Percentiles rank a stretch among this genome's conserved stretches.
Conservation (phyloP, 352 stramenopile species). For the Phytopythium mirpurense region DNA sequence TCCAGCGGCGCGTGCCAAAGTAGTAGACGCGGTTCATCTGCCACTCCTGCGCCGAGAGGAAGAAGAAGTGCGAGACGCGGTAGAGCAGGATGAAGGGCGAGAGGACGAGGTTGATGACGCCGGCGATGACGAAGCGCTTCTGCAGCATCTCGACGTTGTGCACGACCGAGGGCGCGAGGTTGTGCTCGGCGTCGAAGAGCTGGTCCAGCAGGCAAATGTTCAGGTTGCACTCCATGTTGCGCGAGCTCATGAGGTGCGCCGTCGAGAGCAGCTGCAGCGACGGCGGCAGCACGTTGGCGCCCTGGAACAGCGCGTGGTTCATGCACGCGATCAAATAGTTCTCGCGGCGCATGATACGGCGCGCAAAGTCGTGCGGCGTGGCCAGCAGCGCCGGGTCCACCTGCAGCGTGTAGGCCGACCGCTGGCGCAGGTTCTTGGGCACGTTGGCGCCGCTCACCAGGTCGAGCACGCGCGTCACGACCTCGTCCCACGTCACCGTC, state of each 20-base stretch:
- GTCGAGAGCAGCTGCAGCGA: conserved; percentile 68
- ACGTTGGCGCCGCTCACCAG: conserved; percentile 66
- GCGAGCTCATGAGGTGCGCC: conserved; percentile 80
- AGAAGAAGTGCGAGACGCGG: conserved; percentile 95
- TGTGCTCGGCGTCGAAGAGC: conserved; percentile 90
- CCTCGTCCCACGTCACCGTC: conserved; percentile 85
- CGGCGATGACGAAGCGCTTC: conserved; percentile 91
- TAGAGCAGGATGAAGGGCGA: conserved; percentile 98
- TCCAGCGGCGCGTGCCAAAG: conserved; percentile 94
- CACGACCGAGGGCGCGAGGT: conserved; percentile 86
- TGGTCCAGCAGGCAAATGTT: conserved; percentile 96
- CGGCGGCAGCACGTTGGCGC: conserved; percentile 67
- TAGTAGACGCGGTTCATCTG: conserved; percentile 89
- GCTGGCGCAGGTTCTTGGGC: conserved; percentile 81
- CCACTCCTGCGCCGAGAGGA: conserved; percentile 96
- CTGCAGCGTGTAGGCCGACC: conserved; percentile 76
- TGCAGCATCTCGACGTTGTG: conserved; percentile 90
- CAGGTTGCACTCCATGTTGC: conserved; percentile 93
- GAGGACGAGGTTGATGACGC: conserved; percentile 92
- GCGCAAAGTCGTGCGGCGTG: conserved; percentile 88
- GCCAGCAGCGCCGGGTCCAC: conserved; percentile 71
- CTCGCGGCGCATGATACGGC: conserved; percentile 97
- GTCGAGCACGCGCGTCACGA: conserved; percentile 84
- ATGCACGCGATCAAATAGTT: conserved; percentile 99
- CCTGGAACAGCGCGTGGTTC: conserved; percentile 93